Base-by-base conservation (phyloP, 1,284 basidiomycete genomes). In the Coniferiporia sulphurascens region DNA sequence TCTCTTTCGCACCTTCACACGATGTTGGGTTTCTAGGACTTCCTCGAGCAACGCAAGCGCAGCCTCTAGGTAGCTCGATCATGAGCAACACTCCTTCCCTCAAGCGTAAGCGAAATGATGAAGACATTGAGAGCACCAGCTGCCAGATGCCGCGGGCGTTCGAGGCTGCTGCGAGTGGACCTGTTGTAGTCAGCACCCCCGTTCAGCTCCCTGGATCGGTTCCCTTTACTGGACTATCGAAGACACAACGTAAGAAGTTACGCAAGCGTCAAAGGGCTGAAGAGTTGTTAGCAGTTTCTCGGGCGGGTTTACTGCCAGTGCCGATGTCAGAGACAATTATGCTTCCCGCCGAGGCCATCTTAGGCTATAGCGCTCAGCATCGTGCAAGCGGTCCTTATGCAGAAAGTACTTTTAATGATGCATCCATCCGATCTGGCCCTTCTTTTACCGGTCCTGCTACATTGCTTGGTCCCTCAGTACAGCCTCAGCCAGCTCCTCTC, bases 91-190 rank as follows among this genome's bases (percentile, higher is more conserved):
- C 53, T 6, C 21, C 4, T n/a, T 22, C 22, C 15, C 53, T 48
- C 53, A 55, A 55, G 13, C 53, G 53, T 15, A 55, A 55, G 32
- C 53, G 53, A 15, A 46, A 15, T 15, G 8, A 8, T 32, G 53
- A 46, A 27, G 41, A 55, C 19, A 27, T 15, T 17, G 13, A 12
- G 17, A 19, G 34, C 35, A 8, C 7, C 9, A 8, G 7, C 38
- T 8, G 15, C 15, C 38, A 12, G 9, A 10, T 8, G 38, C 38
- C 12, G 38, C 38, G 12, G 38, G 7, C 38, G 3, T 41, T 41
- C 15, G 38, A 10, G 12, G 2, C 9, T 41, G 38, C 9, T 10
- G 9, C 19, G 46, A 15, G 43, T 27, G 10, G 8, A 8, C 10
- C 22, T 21, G 13, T n/a, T n/a, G 35, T 4, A 10, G 27, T 10